Evolutionary conservation across 495 filamentous ascomycete genomes (phyloP), one percentile per base, ranked within the genome.

Genomic region (Talaromyces trachyspermus): DNA sequence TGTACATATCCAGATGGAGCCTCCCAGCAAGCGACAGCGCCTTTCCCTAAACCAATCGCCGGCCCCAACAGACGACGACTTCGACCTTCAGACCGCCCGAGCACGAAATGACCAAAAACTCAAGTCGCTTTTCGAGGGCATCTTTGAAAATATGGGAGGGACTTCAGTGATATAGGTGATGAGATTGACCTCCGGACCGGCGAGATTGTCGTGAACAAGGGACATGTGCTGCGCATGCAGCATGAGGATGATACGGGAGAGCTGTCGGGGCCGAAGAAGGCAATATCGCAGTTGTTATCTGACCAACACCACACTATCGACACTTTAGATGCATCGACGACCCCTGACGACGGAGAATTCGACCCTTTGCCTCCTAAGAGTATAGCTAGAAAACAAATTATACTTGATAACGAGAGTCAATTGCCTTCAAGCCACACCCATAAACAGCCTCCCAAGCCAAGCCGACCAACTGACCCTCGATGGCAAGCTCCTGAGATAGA

Each of bases 171-270:
- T 22, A 70, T 88, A 23, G 88, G 81, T 12, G 89, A 92, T 55
- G 86, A 89, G 63, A 84, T 94, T 53, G 85, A 92, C 65, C 63
- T 88, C 18, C 65, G 70, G 47, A 92, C 84, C 0, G 88, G 86
- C 17, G 68, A 85, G 36, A 81, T 98, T 22, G 73, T 91, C 11
- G 83, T 95, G 25, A 74, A 96, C 61, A 90, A 94, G 72, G 90
- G 92, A 2, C 90, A 96, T 68, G 56, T 95, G 32, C 43, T 68
- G 24, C 69, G 72, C 17, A 71, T 89, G 61, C 61, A 64, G 8
- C 60, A 68, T 33, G 78, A 83, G 36, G 65, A 61, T 17, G 76
- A 79, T 48, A 54, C 59, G 18, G 73, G 70, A 4, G 58, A 61
- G 11, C 6, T 36, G n/a, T n/a, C 38, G 29, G 38, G 32, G 17